Base-by-base conservation (phyloP, 2,329 filamentous ascomycete genomes). In the Nigrograna mackinnonii region DNA sequence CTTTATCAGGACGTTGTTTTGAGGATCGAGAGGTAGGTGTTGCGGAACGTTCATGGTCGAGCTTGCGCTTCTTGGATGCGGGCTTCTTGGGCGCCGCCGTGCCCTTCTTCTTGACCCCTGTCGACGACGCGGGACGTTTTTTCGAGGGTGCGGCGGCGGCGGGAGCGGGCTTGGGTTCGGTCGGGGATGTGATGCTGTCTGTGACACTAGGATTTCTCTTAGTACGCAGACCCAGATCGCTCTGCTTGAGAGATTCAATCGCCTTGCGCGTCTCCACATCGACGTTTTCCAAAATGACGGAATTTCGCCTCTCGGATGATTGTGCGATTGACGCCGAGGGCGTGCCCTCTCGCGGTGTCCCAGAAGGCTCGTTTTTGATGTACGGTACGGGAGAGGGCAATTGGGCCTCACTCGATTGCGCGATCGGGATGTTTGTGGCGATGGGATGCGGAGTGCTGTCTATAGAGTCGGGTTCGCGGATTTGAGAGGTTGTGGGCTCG, bases 81-180 rank as follows among this genome's bases (percentile, higher is more conserved):
- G 72, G 72, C 50, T 73, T 76, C 53, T 74, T 74, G 4, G 68
- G 61, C 28, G 68, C 68, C 37, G 72, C 74, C 3, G 69, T 75
- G 44, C 66, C 66, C 44, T 68, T 75, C 46, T 77, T 77, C 59
- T 75, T 75, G 30, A 65, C 54, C 26, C 58, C 48, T n/a, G 52
- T 41, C 6, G 57, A 48, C 4, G 73, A 70, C n/a, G 73, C 69
- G 5, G 74, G 66, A 3, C 74, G 68, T 54, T 78, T 77, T 45
- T 70, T 73, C 5, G 71, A 62, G 1, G 54, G 48, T 6, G 53
- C 44, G 2, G 54, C 41, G 3, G 59, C 33, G 16, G 34, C 3
- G 24, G 24, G 24, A 21, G 19, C 34, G 12, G 66, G 35, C 21
- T 70, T 71, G 22, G 60, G 38, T 6, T 75, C 73, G 37, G 62